Percentiles rank a stretch among this genome's conserved stretches.
Evolutionary conservation across 805 yeast species (phyloP).

Genomic region (Wickerhamomyces tratensis): DNA sequence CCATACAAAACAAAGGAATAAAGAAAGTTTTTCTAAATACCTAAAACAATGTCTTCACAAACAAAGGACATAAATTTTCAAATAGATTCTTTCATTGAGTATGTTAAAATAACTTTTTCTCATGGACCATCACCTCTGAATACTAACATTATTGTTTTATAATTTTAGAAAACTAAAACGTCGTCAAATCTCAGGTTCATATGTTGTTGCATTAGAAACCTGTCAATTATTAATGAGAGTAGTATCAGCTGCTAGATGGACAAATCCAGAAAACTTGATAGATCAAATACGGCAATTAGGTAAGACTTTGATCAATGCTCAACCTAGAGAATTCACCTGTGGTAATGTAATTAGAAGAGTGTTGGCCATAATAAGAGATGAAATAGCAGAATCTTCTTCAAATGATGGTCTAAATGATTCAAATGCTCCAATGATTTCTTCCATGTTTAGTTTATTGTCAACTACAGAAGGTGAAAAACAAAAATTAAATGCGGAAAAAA

Average conservation of each 20-base stretch:
- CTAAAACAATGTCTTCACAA: conserved; percentile 9
- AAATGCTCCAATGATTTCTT: conserved; percentile 50
- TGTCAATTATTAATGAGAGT: conserved; percentile 83
- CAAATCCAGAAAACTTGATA: conserved; percentile 63
- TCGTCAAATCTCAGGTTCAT: conserved; percentile 75
- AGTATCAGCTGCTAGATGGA: conserved; percentile 85
- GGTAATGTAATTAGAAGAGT: conserved; percentile 91
- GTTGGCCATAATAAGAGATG: conserved; percentile 79
- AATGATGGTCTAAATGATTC: conserved; percentile 11
- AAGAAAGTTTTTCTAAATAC: no score
- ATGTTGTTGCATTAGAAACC: conserved; percentile 75
- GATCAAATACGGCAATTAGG: conserved; percentile 69
- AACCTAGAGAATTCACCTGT: conserved; percentile 79
- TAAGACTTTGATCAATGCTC: conserved; percentile 57
- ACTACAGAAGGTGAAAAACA: conserved; percentile 26
- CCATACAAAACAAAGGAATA: no score
- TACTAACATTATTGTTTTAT: conserved; percentile 1
- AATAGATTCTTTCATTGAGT: conserved; percentile 33
- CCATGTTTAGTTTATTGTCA: conserved; percentile 83
- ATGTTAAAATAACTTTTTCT: conserved; percentile 1
- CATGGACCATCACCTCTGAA: neutral
- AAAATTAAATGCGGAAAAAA: conserved; percentile 9
- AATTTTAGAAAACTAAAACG: conserved; percentile 50
- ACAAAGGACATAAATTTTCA: conserved; percentile 27
- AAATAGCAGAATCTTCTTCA: conserved; percentile 44